A percentile compares a stretch with the other conserved stretches of the same genome.
These are phyloP conservation scores for Mycena albidolilacea DNA, from an alignment of 768 basidiomycete species.

Conservation along the genomic window DNA sequence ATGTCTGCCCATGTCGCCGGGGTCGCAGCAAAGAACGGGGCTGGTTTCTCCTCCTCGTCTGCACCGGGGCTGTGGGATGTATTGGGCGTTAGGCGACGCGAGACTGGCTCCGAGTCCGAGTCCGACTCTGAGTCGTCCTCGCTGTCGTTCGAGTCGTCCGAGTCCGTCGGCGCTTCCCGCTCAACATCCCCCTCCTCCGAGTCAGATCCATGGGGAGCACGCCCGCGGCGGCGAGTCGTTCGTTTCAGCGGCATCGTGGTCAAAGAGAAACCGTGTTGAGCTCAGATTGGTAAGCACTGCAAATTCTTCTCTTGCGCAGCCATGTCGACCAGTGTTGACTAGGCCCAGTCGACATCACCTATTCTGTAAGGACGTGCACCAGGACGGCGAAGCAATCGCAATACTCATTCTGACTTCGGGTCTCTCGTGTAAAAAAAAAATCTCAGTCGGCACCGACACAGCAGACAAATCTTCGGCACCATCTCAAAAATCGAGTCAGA, in stretches of 20 bases:
- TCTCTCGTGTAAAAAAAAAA: too few relatives aligned
- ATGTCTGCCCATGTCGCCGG: conserved; percentile 84
- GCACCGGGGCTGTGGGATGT: conserved; percentile 77
- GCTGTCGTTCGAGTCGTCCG: conserved; percentile 71
- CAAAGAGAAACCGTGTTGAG: not conserved
- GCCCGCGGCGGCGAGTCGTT: conserved; percentile 72
- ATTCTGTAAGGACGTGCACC: too few relatives aligned
- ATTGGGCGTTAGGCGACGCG: conserved; percentile 75
- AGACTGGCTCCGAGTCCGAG: conserved; percentile 75
- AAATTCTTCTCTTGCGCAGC: not conserved
- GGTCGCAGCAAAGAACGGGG: conserved; percentile 66
- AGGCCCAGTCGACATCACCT: too few relatives aligned
- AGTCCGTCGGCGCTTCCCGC: conserved; percentile 80
- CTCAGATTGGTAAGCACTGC: not conserved
- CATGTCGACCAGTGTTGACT: too few relatives aligned
- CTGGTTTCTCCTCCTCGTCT: conserved; percentile 54
- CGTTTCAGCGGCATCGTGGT: conserved; percentile 50
- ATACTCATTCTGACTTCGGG: too few relatives aligned
- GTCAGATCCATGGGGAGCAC: conserved; percentile 62
- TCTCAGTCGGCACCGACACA: too few relatives aligned
- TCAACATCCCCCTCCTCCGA: conserved; percentile 78
- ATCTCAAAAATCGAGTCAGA: too few relatives aligned
- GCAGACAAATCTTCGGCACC: too few relatives aligned
- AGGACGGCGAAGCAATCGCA: too few relatives aligned
- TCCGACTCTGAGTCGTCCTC: conserved; percentile 75